Evolutionary conservation across 208 protist species (phyloP), one percentile per base, ranked within the genome.

Genomic region (Leishmania lainsoni): DNA sequence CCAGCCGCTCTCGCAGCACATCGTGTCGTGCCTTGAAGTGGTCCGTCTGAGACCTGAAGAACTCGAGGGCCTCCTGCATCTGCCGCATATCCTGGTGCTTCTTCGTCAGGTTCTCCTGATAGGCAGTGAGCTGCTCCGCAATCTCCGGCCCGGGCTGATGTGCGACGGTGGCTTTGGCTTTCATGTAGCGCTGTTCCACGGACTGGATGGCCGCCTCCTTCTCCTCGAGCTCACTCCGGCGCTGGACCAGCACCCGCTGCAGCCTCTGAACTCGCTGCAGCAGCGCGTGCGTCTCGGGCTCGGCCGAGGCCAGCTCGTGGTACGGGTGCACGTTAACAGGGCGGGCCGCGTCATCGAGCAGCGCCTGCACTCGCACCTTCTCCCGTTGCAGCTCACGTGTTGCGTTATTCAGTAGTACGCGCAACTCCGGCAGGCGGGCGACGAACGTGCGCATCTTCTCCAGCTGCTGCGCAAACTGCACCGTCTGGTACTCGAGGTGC

Each of bases 281-380:
- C 14, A 99, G 96, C 75, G 98, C 97, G 86, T 92, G 99, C 17
- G 94, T 94, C 39, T 94, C 86, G n/a, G 98, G 98, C 79, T 99
- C 98, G 8, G 94, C 92, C 72, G 97, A 99, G 74, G 99, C 92
- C 22, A 99, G 85, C 76, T 98, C 93, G 79, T 98, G 89, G 95
- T 98, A 99, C 8, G 98, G 88, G 87, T 99, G 99, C 26, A 99
- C 83, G 87, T 99, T 99, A 79, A 99, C 93, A 5, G 98, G 98
- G 45, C 79, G 91, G 87, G 99, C 91, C 14, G 99, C 92, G 85
- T 99, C 99, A 70, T 99, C 93, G 16, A 97, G 83, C 32, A 99
- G 86, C 5, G 98, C 98, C 22, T 91, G 93, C 58, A 98, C 93
- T 68, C 96, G 97, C 42, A 87, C 90, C 68, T 91, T 75, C 87